A percentile compares a stretch with the other conserved stretches of the same genome.
Evolutionary conservation across 1,139 yeast species (phyloP).

Genomic region (Diutina pseudorugosa): DNA sequence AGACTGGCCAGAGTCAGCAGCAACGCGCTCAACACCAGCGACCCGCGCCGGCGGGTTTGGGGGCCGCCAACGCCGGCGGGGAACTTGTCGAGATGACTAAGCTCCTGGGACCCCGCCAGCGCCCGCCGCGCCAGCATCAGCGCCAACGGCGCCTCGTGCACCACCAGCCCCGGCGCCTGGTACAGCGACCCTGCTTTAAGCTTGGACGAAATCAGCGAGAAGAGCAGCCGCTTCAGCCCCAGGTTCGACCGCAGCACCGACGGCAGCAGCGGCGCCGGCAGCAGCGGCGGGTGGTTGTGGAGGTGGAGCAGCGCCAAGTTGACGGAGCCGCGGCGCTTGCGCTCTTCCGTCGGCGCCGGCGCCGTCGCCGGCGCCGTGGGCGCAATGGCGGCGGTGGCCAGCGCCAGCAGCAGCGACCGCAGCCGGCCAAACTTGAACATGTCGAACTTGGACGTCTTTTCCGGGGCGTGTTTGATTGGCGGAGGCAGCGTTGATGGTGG

Average conservation of each 20-base stretch:
- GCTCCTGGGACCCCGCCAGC: neutral
- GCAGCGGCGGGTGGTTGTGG: neutral
- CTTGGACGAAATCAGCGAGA: slow-evolving; percentile 44
- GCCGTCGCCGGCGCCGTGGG: slow-evolving; percentile 9
- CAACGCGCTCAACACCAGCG: slow-evolving; percentile 5
- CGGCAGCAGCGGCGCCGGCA: neutral
- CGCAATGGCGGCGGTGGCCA: slow-evolving; percentile 52
- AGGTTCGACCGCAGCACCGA: slow-evolving; percentile 2
- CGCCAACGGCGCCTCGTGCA: neutral
- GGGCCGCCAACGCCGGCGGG: neutral
- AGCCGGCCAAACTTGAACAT: slow-evolving; percentile 19
- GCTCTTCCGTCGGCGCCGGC: slow-evolving; percentile 7
- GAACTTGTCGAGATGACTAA: neutral
- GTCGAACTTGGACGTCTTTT: slow-evolving; percentile 13
- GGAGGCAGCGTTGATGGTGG: neutral
- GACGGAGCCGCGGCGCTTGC: slow-evolving; percentile 11
- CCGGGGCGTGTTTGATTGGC: slow-evolving; percentile 1
- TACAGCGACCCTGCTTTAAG: slow-evolving; percentile 19
- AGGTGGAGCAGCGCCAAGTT: neutral
- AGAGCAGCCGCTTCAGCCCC: slow-evolving; percentile 19
- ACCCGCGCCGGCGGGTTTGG: slow-evolving; percentile 3
- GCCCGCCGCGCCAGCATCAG: neutral
- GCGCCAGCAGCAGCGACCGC: slow-evolving; percentile 66
- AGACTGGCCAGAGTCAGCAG: neutral
- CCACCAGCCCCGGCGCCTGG: neutral